Conservation (phyloP, 495 filamentous ascomycete genomes). For the Pyrenula aspistea region DNA sequence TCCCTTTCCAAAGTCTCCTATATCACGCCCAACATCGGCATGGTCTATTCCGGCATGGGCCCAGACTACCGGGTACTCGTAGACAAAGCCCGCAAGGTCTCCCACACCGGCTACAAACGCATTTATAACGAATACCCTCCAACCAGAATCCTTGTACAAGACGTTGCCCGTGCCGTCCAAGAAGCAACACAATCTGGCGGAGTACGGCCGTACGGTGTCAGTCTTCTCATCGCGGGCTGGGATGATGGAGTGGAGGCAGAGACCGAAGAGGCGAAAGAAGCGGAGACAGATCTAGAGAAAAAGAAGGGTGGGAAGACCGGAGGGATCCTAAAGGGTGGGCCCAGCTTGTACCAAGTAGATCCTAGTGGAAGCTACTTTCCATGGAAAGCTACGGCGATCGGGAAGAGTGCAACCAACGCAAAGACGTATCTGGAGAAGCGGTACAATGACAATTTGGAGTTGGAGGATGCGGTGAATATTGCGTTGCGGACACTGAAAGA, state of each 20-base stretch:
- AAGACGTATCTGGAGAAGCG: slow-evolving; percentile 99
- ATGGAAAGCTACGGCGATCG: slow-evolving; percentile 98
- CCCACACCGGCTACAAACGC: slow-evolving; percentile 98
- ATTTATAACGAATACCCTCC: slow-evolving; percentile 99
- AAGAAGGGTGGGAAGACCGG: slow-evolving; percentile 69
- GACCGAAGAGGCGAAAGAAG: slow-evolving; percentile 34
- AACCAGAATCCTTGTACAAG: slow-evolving; percentile 95
- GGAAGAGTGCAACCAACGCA: slow-evolving; percentile 93
- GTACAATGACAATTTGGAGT: slow-evolving; percentile 91
- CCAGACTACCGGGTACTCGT: slow-evolving; percentile 96
- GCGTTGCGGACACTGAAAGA: slow-evolving; percentile 95
- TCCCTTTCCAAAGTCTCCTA: slow-evolving; percentile 96
- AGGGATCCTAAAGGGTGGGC: slow-evolving; percentile 88
- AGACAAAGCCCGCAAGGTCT: slow-evolving; percentile 94
- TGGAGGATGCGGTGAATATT: slow-evolving; percentile 98
- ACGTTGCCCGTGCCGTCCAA: slow-evolving; percentile 95
- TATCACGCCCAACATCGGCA: slow-evolving; percentile 97
- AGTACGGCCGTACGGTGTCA: slow-evolving; percentile 96
- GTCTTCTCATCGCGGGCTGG: slow-evolving; percentile 91
- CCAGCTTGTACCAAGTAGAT: slow-evolving; percentile 96
- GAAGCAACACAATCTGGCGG: slow-evolving; percentile 96
- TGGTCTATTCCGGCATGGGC: slow-evolving; percentile 99
- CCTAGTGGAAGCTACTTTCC: slow-evolving; percentile 95
- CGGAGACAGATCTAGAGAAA: slow-evolving; percentile 43
- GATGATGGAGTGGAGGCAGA: slow-evolving; percentile 91